phyloP scores from a whole-genome alignment of 2,329 filamentous ascomycete species.

The Proliferodiscus dingleyae region DNA sequence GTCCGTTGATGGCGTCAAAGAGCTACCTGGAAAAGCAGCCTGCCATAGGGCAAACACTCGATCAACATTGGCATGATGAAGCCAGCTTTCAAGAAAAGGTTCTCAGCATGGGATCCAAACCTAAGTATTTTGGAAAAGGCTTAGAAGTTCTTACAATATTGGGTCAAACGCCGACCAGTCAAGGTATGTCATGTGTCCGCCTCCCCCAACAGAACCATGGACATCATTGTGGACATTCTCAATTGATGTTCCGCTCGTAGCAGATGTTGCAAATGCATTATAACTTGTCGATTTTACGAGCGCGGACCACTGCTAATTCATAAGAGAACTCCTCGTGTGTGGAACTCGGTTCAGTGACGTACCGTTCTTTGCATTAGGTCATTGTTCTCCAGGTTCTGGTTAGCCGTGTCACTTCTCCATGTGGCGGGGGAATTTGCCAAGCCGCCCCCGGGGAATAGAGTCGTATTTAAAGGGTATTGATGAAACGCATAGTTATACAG shows the following conservation, averaged over 20 bases:
- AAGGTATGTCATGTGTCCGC: constrained; percentile 64
- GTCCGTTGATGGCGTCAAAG: constrained; percentile 41
- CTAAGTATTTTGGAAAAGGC: neutral
- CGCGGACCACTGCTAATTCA: constrained; percentile 36
- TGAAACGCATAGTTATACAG: constrained; percentile 49
- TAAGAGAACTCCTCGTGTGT: constrained; percentile 3
- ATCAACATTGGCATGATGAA: constrained; percentile 55
- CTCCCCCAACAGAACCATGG: constrained; percentile 37
- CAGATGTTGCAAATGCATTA: constrained; percentile 39
- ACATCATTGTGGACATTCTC: constrained; percentile 42
- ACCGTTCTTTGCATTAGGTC: constrained; percentile 25
- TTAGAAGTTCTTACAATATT: constrained; percentile 34
- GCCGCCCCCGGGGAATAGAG: constrained; percentile 29
- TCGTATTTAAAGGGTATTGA: constrained; percentile 30
- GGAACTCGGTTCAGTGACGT: constrained; percentile 22
- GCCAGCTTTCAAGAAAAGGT: constrained; percentile 2
- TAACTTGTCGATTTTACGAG: constrained; percentile 35
- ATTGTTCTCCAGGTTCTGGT: constrained; percentile 8
- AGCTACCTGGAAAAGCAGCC: constrained; percentile 62
- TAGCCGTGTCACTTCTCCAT: neutral
- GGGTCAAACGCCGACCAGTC: constrained; percentile 74
- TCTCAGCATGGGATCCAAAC: neutral
- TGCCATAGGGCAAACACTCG: constrained; percentile 74
- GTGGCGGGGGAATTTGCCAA: constrained; percentile 29
- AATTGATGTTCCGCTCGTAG: constrained; percentile 36